Percentiles rank a stretch among this genome's conserved stretches.
Evolutionary conservation across 2,329 filamentous ascomycete species (phyloP).

Genomic region (Ascochyta koolunga): DNA sequence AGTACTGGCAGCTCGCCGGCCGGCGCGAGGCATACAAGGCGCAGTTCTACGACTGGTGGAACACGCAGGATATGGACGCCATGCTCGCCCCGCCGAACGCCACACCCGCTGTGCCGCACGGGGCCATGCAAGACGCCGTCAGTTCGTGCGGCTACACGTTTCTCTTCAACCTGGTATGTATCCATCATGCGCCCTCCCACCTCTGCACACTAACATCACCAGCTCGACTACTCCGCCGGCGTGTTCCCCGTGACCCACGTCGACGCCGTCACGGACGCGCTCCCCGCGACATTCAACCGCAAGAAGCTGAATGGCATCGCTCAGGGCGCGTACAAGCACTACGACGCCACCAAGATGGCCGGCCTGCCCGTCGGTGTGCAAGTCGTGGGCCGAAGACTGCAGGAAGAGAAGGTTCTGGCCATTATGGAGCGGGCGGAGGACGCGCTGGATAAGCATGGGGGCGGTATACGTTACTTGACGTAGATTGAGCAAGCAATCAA

Average conservation of each 20-base stretch:
- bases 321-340: slow-evolving; percentile 82
- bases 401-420: slow-evolving; percentile 86
- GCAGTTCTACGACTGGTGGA: slow-evolving; percentile 86
- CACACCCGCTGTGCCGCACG: slow-evolving; percentile 85
- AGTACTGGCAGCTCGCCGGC: slow-evolving; percentile 83
- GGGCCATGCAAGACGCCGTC: slow-evolving; percentile 83
- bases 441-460: slow-evolving; percentile 65
- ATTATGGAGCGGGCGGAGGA: slow-evolving; percentile 81
- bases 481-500: slow-evolving; percentile 39
- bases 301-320: slow-evolving; percentile 78
- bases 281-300: slow-evolving; percentile 66
- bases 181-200: not conserved
- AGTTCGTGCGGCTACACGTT: slow-evolving; percentile 93
- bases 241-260: slow-evolving; percentile 87
- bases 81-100: slow-evolving; percentile 86
- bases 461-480: slow-evolving; percentile 57
- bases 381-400: slow-evolving; percentile 76
- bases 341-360: slow-evolving; percentile 82
- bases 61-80: slow-evolving; percentile 70
- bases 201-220: slow-evolving; percentile 10
- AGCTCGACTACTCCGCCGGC: slow-evolving; percentile 85
- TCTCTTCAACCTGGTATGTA: slow-evolving; percentile 80
- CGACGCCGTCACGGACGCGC: slow-evolving; percentile 69
- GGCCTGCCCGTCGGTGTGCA: slow-evolving; percentile 88
- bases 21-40: slow-evolving; percentile 78